These are phyloP conservation scores for Thuidium tamariscinum DNA, from an alignment of 225 moss, liverwort and hornwort species.

Conservation along the genomic window DNA sequence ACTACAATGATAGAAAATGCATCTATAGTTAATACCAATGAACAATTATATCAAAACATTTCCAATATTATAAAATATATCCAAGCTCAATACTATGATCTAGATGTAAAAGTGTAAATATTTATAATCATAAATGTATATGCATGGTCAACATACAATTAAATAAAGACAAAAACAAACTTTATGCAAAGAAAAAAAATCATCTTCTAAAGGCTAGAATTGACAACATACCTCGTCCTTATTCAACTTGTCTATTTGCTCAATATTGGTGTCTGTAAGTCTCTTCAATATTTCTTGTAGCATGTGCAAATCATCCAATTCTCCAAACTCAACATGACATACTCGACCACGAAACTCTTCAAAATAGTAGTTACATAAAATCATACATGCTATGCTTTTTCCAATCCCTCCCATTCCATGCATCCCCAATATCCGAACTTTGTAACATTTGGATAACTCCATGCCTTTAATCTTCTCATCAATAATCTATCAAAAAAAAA, in stretches of 20 bases:
- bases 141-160: neutral
- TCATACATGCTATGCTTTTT: neutral
- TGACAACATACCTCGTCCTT: neutral
- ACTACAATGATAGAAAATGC: neutral
- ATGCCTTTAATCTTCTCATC: neutral
- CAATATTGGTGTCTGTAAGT: fast-evolving
- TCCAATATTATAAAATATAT: too few relatives aligned
- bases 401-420: neutral
- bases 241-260: fast-evolving
- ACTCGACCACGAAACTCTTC: neutral
- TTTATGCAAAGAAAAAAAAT: neutral
- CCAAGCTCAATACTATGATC: too few relatives aligned
- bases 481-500: neutral
- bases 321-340: neutral
- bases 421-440: neutral
- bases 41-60: fast-evolving
- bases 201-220: too few relatives aligned
- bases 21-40: fast-evolving
- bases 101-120: too few relatives aligned
- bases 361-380: neutral
- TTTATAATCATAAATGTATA: too few relatives aligned
- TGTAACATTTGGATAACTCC: neutral
- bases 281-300: neutral
- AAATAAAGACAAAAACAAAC: neutral
- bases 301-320: neutral